Percentiles rank a stretch among this genome's conserved stretches.
Conservation (phyloP, 495 filamentous ascomycete genomes). For the Aspergillus incahuasiensis region DNA sequence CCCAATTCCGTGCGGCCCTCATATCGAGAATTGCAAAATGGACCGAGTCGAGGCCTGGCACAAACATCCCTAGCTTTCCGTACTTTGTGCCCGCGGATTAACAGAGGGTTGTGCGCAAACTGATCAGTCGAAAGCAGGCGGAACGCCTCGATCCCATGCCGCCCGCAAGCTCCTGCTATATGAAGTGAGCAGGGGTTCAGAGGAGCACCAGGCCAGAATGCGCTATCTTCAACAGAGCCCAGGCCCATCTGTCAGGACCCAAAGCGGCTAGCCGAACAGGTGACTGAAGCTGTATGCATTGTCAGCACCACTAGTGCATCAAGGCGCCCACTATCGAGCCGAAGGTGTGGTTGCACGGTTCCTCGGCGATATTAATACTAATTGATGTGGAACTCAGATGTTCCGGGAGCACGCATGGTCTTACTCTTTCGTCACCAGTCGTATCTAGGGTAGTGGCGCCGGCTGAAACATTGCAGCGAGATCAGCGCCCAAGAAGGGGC, state of each 20-base stretch:
- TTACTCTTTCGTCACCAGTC: conserved; percentile 5
- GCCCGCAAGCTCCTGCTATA: not conserved
- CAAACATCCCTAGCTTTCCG: not conserved
- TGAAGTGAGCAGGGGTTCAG: not conserved
- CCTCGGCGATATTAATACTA: conserved; percentile 10
- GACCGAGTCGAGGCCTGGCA: not conserved
- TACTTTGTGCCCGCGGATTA: conserved; percentile 6
- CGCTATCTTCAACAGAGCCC: not conserved
- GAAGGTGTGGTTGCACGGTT: conserved; percentile 7
- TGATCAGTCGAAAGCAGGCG: not conserved
- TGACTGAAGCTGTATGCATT: conserved; percentile 21
- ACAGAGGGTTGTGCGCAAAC: not conserved
- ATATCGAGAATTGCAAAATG: not conserved
- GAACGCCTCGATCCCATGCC: not conserved
- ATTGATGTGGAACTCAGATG: conserved; percentile 5
- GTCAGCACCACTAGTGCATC: conserved; percentile 21
- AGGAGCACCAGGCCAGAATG: not conserved
- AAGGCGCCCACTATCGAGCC: conserved; percentile 8
- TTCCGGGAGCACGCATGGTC: conserved; percentile 5
- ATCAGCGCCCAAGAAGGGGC: not conserved
- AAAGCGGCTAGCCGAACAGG: conserved; percentile 20
- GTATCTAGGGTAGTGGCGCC: not conserved
- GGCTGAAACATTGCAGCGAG: conserved; percentile 7
- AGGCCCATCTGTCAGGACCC: conserved; percentile 10
- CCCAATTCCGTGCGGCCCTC: not conserved